phyloP scores from a whole-genome alignment of 768 basidiomycete genomes.

The Russula sp. region DNA sequence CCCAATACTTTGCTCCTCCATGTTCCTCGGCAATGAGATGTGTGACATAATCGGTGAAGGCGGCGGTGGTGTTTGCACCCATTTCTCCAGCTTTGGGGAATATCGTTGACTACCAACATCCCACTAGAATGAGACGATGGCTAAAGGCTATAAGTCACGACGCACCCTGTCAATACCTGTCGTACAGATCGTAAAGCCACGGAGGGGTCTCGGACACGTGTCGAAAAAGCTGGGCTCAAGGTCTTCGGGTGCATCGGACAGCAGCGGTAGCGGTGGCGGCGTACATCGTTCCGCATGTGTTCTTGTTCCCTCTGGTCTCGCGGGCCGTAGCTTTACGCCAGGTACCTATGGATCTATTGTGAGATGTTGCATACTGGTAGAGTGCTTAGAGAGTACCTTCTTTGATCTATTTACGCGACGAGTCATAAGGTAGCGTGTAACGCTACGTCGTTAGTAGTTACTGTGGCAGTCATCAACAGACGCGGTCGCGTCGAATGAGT shows the following conservation, averaged over 20 bases:
- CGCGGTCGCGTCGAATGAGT: background rate
- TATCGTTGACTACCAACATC: slow-evolving; percentile 47
- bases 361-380: background rate
- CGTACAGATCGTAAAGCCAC: slow-evolving; percentile 59
- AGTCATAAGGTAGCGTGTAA: background rate
- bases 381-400: slow-evolving; percentile 38
- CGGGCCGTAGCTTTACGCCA: slow-evolving; percentile 75
- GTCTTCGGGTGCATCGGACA: slow-evolving; percentile 32
- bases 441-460: background rate
- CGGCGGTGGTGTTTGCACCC: slow-evolving; percentile 60
- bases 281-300: slow-evolving; percentile 29
- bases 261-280: slow-evolving; percentile 32
- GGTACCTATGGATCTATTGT: slow-evolving; percentile 49
- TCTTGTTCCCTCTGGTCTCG: slow-evolving; percentile 31
- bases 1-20: slow-evolving; percentile 80
- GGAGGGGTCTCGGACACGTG: slow-evolving; percentile 59
- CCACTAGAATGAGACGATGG: background rate
- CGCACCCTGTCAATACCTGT: slow-evolving; percentile 80
- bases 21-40: slow-evolving; percentile 81
- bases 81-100: slow-evolving; percentile 77
- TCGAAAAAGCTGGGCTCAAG: slow-evolving; percentile 25
- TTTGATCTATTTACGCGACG: slow-evolving; percentile 61
- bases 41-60: slow-evolving; percentile 82
- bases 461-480: background rate
- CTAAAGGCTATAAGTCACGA: background rate